These are phyloP conservation scores for Quercus alba DNA, from an alignment of 306 rosid genomes.

Conservation along the genomic window DNA sequence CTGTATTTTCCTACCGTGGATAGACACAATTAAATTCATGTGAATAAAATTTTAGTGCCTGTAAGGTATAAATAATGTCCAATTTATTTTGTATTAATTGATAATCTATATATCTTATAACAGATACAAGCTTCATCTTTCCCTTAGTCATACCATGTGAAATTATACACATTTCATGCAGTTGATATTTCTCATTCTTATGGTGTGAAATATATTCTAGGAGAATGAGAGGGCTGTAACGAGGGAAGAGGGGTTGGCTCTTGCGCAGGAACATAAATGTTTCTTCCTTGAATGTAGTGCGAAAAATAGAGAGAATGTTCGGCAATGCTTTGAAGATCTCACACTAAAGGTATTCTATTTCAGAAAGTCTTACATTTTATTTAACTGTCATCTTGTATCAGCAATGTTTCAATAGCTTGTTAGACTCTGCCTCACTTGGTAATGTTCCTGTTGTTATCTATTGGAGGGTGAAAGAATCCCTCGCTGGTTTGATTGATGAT, in stretches of 20 bases:
- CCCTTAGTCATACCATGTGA: background rate
- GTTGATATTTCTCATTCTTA: background rate
- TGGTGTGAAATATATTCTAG: conserved; percentile 28
- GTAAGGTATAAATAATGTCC: background rate
- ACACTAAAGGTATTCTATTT: conserved; percentile 52
- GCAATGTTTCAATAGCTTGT: background rate
- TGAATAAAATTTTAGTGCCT: background rate
- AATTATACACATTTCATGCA: background rate
- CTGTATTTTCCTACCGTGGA: background rate
- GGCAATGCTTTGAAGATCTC: conserved; percentile 68
- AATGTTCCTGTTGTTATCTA: background rate
- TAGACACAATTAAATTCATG: background rate
- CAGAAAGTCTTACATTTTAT: background rate
- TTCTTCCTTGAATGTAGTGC: conserved; percentile 86
- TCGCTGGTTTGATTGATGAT: background rate
- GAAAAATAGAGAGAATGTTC: conserved; percentile 79
- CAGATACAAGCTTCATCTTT: background rate
- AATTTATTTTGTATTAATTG: background rate
- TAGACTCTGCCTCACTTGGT: background rate
- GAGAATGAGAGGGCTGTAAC: conserved; percentile 71
- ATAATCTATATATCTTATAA: background rate
- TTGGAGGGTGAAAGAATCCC: background rate
- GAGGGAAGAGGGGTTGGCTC: conserved; percentile 80
- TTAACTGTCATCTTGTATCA: background rate
- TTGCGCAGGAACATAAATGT: conserved; percentile 65